phyloP scores from a whole-genome alignment of 164 flowering plant genomes.

The Macadamia integrifolia region DNA sequence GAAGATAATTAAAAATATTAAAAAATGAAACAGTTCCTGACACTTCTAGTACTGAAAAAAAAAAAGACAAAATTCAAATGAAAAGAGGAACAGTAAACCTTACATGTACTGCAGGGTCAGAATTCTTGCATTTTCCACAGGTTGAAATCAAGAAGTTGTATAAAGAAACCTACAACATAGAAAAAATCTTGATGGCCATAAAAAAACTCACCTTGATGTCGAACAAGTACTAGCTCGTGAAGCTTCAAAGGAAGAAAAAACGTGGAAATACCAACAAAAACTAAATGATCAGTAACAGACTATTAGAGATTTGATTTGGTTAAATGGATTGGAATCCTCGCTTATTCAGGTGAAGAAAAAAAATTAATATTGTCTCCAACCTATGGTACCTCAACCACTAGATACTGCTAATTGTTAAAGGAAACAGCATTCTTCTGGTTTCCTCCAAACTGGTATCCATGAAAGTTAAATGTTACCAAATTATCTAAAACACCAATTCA shows the following conservation, averaged over 20 bases:
- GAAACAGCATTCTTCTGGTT: too few relatives aligned
- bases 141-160: conserved; percentile 86
- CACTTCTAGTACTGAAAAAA: neutral
- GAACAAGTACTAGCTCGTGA: neutral
- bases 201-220: neutral
- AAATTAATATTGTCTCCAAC: neutral
- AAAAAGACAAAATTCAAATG: neutral
- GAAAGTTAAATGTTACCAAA: too few relatives aligned
- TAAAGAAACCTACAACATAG: conserved; percentile 50
- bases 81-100: conserved; percentile 3
- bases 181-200: neutral
- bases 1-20: conserved; percentile 2
- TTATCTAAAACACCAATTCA: too few relatives aligned
- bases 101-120: conserved; percentile 68
- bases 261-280: neutral
- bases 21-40: neutral
- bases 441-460: too few relatives aligned
- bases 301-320: neutral
- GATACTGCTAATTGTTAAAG: neutral
- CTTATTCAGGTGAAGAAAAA: too few relatives aligned
- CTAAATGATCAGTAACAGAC: neutral
- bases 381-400: neutral
- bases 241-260: neutral
- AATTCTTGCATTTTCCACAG: conserved; percentile 74
- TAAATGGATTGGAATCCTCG: neutral